These are phyloP conservation scores for Iris pallida DNA, from an alignment of 116 monocot genomes.

Conservation along the genomic window DNA sequence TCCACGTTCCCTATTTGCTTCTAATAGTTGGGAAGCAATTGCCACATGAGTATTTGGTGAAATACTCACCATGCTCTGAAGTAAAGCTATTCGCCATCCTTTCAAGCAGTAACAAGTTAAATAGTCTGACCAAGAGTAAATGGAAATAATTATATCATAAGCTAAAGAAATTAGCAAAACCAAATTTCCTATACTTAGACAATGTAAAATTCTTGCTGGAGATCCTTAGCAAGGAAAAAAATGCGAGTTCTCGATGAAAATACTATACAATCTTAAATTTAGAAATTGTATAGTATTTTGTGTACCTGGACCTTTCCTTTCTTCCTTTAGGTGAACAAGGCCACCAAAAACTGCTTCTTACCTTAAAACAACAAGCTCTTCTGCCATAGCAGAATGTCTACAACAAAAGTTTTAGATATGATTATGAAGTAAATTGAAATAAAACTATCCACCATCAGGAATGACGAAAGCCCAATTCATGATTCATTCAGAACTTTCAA, in stretches of 20 bases:
- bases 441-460: not conserved
- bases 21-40: constrained; percentile 90
- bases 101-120: constrained; percentile 64
- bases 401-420: constrained; percentile 9
- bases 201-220: too few relatives aligned
- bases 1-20: constrained; percentile 59
- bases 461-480: not conserved
- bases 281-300: not conserved
- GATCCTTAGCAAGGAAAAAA: too few relatives aligned
- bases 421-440: constrained; percentile 9
- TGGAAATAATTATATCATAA: too few relatives aligned
- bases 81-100: constrained; percentile 67
- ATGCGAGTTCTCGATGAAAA: not conserved
- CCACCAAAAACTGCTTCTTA: constrained; percentile 56
- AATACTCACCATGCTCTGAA: constrained; percentile 94
- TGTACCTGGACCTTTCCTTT: constrained; percentile 65
- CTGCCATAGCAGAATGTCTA: constrained; percentile 76
- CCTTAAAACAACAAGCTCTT: constrained; percentile 74
- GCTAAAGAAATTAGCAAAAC: not conserved
- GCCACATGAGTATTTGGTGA: constrained; percentile 87
- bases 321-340: constrained; percentile 54
- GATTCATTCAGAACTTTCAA: too few relatives aligned
- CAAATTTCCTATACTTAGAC: not conserved
- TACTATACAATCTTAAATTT: not conserved
- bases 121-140: constrained; percentile 30